phyloP scores from a whole-genome alignment of 768 basidiomycete species.

The Podaxis rugospora region DNA sequence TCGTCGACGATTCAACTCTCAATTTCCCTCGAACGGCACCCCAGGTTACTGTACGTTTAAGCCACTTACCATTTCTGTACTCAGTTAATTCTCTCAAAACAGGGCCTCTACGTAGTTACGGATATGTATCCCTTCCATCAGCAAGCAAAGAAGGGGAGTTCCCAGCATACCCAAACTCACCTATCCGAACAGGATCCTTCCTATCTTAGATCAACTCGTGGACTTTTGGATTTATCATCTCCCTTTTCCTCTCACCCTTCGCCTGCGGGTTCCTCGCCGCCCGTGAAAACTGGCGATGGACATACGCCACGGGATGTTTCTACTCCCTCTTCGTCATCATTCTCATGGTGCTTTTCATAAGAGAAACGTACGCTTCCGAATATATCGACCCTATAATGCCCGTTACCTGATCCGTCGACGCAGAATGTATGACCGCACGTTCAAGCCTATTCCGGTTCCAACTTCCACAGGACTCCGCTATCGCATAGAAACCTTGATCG shows the following conservation, averaged over 20 bases:
- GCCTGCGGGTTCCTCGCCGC: slow-evolving; percentile 67
- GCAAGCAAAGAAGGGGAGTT: slow-evolving; percentile 55
- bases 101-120: slow-evolving; percentile 58
- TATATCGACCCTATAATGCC: neutral
- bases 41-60: slow-evolving; percentile 47
- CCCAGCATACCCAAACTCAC: neutral
- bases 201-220: slow-evolving; percentile 52
- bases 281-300: slow-evolving; percentile 56
- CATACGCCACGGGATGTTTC: slow-evolving; percentile 62
- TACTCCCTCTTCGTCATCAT: slow-evolving; percentile 52
- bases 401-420: neutral
- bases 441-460: slow-evolving; percentile 43
- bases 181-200: neutral
- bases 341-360: slow-evolving; percentile 54
- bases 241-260: slow-evolving; percentile 62
- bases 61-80: neutral
- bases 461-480: slow-evolving; percentile 41
- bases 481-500: slow-evolving; percentile 56
- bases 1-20: neutral
- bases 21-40: slow-evolving; percentile 41
- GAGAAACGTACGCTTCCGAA: slow-evolving; percentile 51
- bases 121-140: slow-evolving; percentile 68
- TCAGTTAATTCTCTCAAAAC: neutral
- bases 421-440: slow-evolving; percentile 60
- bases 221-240: slow-evolving; percentile 71